phyloP scores from a whole-genome alignment of 768 basidiomycete genomes.

The Auricularia sp. region DNA sequence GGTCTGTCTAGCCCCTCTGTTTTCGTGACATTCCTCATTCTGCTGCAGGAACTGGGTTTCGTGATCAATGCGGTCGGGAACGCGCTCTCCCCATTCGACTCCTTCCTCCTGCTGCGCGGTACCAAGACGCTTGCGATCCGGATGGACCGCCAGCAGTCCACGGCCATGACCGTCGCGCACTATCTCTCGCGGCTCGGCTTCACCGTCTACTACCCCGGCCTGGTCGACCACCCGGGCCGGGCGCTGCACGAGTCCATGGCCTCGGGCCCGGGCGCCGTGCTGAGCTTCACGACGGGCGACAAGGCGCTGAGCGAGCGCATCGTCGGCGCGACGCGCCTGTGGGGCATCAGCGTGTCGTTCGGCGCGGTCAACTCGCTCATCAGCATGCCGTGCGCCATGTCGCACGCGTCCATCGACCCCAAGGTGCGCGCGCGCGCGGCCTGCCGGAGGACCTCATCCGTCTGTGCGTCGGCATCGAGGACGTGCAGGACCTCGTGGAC shows the following conservation, averaged over 20 bases:
- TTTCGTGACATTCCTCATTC: background rate
- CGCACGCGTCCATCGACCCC: constrained; percentile 98
- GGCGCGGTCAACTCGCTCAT: constrained; percentile 97
- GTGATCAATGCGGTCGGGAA: constrained; percentile 91
- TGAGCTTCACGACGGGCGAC: constrained; percentile 91
- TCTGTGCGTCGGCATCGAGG: constrained; percentile 96
- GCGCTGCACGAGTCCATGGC: constrained; percentile 89
- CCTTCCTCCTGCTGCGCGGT: constrained; percentile 90
- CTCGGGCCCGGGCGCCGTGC: constrained; percentile 83
- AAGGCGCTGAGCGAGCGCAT: constrained; percentile 84
- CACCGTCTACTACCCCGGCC: constrained; percentile 84
- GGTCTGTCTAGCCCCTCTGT: constrained; percentile 28
- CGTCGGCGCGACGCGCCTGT: constrained; percentile 84
- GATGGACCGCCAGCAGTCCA: constrained; percentile 87
- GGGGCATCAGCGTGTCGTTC: constrained; percentile 97
- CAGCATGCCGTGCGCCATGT: constrained; percentile 99
- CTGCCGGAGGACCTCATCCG: constrained; percentile 98
- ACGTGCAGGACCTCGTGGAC: constrained; percentile 83
- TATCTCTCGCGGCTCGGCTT: constrained; percentile 84
- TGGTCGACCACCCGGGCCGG: constrained; percentile 68
- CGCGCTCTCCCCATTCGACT: constrained; percentile 90
- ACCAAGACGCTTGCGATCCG: constrained; percentile 93
- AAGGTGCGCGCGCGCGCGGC: constrained; percentile 88
- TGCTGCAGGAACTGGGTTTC: constrained; percentile 72
- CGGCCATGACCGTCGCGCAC: constrained; percentile 71